These are phyloP conservation scores for Ephemerocybe angulata DNA, from an alignment of 768 basidiomycete species.

Conservation along the genomic window DNA sequence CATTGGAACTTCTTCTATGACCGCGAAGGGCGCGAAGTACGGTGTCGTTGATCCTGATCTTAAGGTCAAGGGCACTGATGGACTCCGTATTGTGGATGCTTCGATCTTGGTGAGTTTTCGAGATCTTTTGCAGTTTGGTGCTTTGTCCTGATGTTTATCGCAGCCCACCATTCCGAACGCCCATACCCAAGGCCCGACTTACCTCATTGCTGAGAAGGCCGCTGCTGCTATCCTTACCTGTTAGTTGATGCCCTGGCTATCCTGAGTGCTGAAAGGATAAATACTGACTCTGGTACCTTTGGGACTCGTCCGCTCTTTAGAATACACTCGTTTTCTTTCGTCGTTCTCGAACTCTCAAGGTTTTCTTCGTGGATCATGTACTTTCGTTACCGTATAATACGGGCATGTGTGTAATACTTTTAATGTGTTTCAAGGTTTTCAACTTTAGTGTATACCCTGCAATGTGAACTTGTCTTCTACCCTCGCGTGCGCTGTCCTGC, in stretches of 20 bases:
- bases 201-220: conserved; percentile 12
- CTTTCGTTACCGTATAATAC: neutral
- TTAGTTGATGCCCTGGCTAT: neutral
- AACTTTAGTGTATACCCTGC: neutral
- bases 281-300: no score
- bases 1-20: conserved; percentile 27
- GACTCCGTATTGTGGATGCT: conserved; percentile 34
- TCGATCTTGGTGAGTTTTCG: conserved; percentile 24
- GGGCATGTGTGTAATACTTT: neutral
- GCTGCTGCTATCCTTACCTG: neutral
- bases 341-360: neutral
- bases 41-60: conserved; percentile 34
- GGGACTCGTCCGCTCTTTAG: neutral
- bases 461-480: neutral
- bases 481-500: no score
- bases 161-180: conserved; percentile 11
- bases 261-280: no score
- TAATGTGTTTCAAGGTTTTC: neutral
- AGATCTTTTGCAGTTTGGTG: neutral
- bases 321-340: neutral
- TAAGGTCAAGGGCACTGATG: conserved; percentile 27
- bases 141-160: neutral
- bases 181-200: conserved; percentile 10
- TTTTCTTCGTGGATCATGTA: neutral
- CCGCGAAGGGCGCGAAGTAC: conserved; percentile 15